Conservation (phyloP, 345 rosid genomes). For the Gossypium arboreum region DNA sequence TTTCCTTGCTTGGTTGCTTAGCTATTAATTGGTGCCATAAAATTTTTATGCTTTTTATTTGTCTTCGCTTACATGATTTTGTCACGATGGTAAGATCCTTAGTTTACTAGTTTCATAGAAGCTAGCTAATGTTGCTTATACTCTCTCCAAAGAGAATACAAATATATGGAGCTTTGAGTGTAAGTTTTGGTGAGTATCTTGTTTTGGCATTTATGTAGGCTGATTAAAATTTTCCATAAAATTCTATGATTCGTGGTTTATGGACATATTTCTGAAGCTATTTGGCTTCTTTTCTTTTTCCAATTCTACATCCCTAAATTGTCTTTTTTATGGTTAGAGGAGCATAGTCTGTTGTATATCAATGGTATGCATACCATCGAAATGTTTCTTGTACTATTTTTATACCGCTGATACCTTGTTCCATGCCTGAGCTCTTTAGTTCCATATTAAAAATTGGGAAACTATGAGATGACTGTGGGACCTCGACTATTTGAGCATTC, state of each 20-base stretch:
- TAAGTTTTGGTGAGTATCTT: background rate
- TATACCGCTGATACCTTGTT: background rate
- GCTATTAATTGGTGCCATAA: background rate
- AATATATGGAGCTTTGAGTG: background rate
- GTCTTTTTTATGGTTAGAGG: background rate
- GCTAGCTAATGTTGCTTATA: background rate
- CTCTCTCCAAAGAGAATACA: background rate
- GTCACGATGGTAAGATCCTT: background rate
- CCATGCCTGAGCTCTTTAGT: background rate
- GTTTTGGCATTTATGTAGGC: background rate
- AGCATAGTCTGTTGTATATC: background rate
- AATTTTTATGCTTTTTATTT: background rate
- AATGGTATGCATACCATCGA: background rate
- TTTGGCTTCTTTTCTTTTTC: no score
- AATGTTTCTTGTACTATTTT: background rate
- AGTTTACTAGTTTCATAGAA: background rate
- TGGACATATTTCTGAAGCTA: background rate
- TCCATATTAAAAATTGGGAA: background rate
- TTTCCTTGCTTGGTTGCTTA: background rate
- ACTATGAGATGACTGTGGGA: background rate
- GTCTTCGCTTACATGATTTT: background rate
- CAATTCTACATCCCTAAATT: background rate
- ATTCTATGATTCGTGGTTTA: background rate
- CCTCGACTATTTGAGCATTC: background rate
- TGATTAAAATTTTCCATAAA: background rate